These are phyloP conservation scores for Fusarium redolens DNA, from an alignment of 2,329 filamentous ascomycete genomes.

Conservation along the genomic window DNA sequence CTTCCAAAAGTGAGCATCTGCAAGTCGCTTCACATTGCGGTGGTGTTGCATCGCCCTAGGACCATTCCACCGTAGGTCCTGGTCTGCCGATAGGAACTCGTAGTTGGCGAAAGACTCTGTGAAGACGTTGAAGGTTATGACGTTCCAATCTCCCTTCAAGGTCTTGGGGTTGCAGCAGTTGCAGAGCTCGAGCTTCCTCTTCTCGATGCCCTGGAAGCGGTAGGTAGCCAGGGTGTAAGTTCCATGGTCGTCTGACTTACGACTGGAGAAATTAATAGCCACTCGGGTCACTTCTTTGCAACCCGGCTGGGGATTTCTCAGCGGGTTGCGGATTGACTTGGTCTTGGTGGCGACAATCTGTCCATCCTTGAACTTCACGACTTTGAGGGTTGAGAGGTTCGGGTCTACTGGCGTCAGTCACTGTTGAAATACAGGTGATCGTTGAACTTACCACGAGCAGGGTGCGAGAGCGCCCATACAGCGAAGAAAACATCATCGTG, in stretches of 20 bases:
- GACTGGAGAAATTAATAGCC: neutral
- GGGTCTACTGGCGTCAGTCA: neutral
- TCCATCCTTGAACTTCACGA: neutral
- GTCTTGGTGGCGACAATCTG: neutral
- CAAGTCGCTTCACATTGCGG: neutral
- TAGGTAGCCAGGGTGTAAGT: slow-evolving; percentile 31
- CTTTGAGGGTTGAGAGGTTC: neutral
- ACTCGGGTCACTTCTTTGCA: neutral
- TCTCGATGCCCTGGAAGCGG: neutral
- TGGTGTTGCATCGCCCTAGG: neutral
- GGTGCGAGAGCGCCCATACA: neutral
- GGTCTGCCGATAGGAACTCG: slow-evolving; percentile 13
- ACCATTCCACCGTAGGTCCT: slow-evolving; percentile 15
- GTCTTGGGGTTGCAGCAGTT: slow-evolving; percentile 2
- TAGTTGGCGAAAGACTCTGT: slow-evolving; percentile 23
- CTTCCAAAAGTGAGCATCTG: slow-evolving; percentile 26
- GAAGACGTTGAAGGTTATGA: slow-evolving; percentile 33
- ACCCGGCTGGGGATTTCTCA: neutral
- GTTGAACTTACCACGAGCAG: neutral
- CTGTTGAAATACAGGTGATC: neutral
- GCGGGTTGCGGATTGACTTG: slow-evolving; percentile 24
- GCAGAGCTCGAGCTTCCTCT: neutral
- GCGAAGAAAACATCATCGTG: neutral
- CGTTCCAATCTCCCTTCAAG: slow-evolving; percentile 23
- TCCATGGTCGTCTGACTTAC: slow-evolving; percentile 30